Percentiles rank a stretch among this genome's conserved stretches.
These are phyloP conservation scores for Drechmeria coniospora DNA, from an alignment of 2,329 filamentous ascomycete genomes.

Conservation along the genomic window DNA sequence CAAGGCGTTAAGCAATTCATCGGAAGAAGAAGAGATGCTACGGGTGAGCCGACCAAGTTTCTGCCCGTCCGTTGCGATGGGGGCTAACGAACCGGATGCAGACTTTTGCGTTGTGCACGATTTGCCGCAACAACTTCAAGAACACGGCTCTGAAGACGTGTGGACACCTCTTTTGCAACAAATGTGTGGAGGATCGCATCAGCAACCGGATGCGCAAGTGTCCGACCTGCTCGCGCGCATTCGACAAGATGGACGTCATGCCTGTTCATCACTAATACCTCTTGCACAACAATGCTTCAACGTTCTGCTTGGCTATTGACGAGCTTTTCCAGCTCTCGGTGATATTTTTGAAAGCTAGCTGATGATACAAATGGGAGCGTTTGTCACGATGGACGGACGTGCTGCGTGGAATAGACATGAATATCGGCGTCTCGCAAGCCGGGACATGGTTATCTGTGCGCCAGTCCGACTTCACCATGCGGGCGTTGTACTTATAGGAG, in stretches of 20 bases:
- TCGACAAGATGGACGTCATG: conserved; percentile 86
- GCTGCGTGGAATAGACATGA: neutral
- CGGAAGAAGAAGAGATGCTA: conserved; percentile 70
- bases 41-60: conserved; percentile 70
- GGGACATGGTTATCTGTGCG: no score
- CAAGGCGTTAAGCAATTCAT: conserved; percentile 67
- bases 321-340: conserved; percentile 1
- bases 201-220: conserved; percentile 87
- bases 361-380: neutral
- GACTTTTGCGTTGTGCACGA: conserved; percentile 54
- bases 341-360: conserved; percentile 2
- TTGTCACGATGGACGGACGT: no score
- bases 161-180: conserved; percentile 85
- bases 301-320: conserved; percentile 1
- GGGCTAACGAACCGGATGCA: conserved; percentile 6
- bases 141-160: conserved; percentile 88
- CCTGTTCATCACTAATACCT: conserved; percentile 34
- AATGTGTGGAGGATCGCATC: conserved; percentile 80
- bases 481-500: conserved; percentile 12
- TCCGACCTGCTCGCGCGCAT: conserved; percentile 81
- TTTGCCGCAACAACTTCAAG: conserved; percentile 88
- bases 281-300: neutral
- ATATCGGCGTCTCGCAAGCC: neutral
- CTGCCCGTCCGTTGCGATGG: neutral
- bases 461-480: no score